phyloP scores from a whole-genome alignment of 371 early-diverging fungal species.

The Apophysomyces sp. region DNA sequence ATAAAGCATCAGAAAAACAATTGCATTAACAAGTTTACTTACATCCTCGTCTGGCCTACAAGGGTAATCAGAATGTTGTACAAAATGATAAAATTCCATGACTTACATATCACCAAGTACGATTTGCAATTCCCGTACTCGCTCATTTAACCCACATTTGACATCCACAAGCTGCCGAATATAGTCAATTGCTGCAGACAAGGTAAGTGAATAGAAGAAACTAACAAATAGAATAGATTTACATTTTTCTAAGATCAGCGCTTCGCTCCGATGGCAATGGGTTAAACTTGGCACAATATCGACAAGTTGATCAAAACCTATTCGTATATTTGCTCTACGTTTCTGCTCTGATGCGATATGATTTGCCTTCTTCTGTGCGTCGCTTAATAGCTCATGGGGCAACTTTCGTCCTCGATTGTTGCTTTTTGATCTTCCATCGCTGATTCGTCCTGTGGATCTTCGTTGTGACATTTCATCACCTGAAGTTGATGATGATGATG shows the following conservation, averaged over 20 bases:
- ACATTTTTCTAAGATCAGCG: conserved; percentile 41
- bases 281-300: conserved; percentile 71
- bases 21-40: background rate
- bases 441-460: background rate
- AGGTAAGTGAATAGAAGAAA: background rate
- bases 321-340: conserved; percentile 75
- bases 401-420: conserved; percentile 19
- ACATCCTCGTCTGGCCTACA: conserved; percentile 9
- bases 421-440: conserved; percentile 5
- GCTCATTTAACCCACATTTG: background rate
- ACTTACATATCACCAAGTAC: conserved; percentile 10
- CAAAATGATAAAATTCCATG: background rate
- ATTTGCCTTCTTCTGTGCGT: conserved; percentile 80
- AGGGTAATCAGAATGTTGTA: background rate
- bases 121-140: conserved; percentile 3
- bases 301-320: conserved; percentile 73
- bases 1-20: background rate
- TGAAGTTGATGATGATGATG: conserved; percentile 1
- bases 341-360: conserved; percentile 85
- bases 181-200: conserved; percentile 10
- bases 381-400: conserved; percentile 70
- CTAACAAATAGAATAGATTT: background rate
- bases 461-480: background rate
- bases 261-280: conserved; percentile 41
- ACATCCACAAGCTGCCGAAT: conserved; percentile 14